phyloP scores from a whole-genome alignment of 768 basidiomycete species.

The Collybiopsis confluens region DNA sequence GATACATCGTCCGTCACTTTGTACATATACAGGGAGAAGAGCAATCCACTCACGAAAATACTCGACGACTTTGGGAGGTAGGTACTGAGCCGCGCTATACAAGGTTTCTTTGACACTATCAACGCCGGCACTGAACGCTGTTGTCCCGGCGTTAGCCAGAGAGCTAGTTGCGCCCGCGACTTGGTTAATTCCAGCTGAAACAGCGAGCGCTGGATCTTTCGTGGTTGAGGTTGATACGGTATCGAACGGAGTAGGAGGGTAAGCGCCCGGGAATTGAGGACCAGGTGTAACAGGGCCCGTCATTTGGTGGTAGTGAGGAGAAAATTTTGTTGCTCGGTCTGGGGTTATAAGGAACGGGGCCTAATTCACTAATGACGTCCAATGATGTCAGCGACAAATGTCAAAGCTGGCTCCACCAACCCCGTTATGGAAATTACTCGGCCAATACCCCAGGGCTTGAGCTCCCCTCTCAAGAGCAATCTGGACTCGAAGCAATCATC shows the following conservation, averaged over 20 bases:
- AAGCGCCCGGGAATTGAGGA: neutral
- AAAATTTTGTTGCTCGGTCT: too few species aligned
- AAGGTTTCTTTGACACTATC: conserved; percentile 18
- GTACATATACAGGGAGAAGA: neutral
- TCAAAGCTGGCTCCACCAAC: too few species aligned
- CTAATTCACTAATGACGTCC: too few species aligned
- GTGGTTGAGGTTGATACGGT: neutral
- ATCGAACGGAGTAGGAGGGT: neutral
- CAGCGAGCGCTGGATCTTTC: neutral
- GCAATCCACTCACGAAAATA: conserved; percentile 12
- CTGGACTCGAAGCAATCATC: too few species aligned
- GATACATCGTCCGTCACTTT: too few species aligned
- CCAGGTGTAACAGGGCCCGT: conserved; percentile 2
- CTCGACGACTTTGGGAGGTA: conserved; percentile 11
- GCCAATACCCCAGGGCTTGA: too few species aligned
- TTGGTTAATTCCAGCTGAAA: neutral
- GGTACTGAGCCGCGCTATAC: conserved; percentile 17
- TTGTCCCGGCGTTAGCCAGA: neutral
- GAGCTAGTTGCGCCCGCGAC: too few species aligned
- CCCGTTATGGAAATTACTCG: too few species aligned
- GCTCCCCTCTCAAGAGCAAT: too few species aligned
- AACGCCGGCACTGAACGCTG: neutral
- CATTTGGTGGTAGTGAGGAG: too few species aligned
- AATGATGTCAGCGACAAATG: too few species aligned
- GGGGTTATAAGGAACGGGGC: too few species aligned